Base-by-base conservation (phyloP, 441 rosid species). In the Gossypium davidsonii region DNA sequence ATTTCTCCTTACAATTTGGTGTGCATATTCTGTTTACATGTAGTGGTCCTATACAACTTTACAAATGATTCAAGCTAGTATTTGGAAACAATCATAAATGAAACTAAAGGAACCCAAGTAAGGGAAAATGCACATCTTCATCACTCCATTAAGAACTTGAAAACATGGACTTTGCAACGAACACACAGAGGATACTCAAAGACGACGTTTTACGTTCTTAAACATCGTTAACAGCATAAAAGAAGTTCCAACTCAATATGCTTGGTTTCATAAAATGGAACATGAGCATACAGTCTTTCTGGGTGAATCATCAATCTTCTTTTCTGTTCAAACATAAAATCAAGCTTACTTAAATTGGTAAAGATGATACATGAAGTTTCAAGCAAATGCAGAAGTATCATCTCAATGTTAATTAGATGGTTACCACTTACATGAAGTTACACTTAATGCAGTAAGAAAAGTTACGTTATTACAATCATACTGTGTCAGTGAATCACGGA, bases 211-310 rank as follows among this genome's bases (percentile, higher is more conserved):
- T 51, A 63, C 2, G 42, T 59, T 53, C 52, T 17, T 17, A n/a
- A 65, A 31, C 76, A 58, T 15, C 4, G 44, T 42, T 21, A 21
- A 34, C 52, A 9, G 57, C 23, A 58, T 44, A 23, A 23, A 58
- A 59, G 73, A 53, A 70, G 70, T 28, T 37, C 61, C 79, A 37
- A n/a, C 61, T 65, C 44, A 37, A 67, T 55, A 55, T 61, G 76
- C 58, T 69, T 77, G 48, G 51, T 83, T 81, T 91, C 90, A 93
- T 78, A 93, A 77, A 78, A 93, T 86, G 79, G 92, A 79, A 84
- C 98, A 93, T 3, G 97, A 85, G 86, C 98, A 93, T 81, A 91
- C 90, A 57, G 85, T 78, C 74, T 87, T 83, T 85, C 82, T 84
- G 6, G 94, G 94, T 57, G 93, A 59, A 61, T 89, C 83, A 76